phyloP scores from a whole-genome alignment of 805 yeast species.

The Sugiyamaella floridensis region DNA sequence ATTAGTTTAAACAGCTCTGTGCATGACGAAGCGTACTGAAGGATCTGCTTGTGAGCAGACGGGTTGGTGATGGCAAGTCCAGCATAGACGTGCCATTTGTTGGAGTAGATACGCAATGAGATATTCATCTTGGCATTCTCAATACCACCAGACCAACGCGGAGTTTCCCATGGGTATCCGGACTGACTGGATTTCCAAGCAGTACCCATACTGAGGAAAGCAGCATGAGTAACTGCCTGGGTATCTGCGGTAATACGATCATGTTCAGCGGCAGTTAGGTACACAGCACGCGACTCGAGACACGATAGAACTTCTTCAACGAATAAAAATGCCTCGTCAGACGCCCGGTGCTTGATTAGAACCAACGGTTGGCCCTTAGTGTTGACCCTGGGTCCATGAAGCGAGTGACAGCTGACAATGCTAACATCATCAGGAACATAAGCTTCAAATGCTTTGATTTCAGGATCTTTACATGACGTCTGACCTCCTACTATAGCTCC shows the following conservation, averaged over 20 bases:
- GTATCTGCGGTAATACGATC: slow-evolving; percentile 96
- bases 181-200: slow-evolving; percentile 70
- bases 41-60: slow-evolving; percentile 82
- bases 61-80: slow-evolving; percentile 96
- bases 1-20: slow-evolving; percentile 78
- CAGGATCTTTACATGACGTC: slow-evolving; percentile 90
- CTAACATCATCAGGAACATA: slow-evolving; percentile 71
- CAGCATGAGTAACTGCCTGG: slow-evolving; percentile 98
- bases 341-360: slow-evolving; percentile 66
- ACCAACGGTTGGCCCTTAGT: slow-evolving; percentile 92
- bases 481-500: slow-evolving; percentile 98
- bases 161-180: slow-evolving; percentile 83
- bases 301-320: slow-evolving; percentile 63
- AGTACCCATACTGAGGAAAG: slow-evolving; percentile 91
- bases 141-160: slow-evolving; percentile 84
- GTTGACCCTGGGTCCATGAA: slow-evolving; percentile 90
- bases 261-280: slow-evolving; percentile 78
- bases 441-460: slow-evolving; percentile 75
- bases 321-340: slow-evolving; percentile 46
- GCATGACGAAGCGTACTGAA: slow-evolving; percentile 80
- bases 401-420: slow-evolving; percentile 80
- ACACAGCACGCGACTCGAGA: slow-evolving; percentile 68
- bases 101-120: slow-evolving; percentile 80
- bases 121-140: slow-evolving; percentile 95
- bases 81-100: slow-evolving; percentile 97